These are phyloP conservation scores for Tulasnella sp. DNA, from an alignment of 768 basidiomycete genomes.

Conservation along the genomic window DNA sequence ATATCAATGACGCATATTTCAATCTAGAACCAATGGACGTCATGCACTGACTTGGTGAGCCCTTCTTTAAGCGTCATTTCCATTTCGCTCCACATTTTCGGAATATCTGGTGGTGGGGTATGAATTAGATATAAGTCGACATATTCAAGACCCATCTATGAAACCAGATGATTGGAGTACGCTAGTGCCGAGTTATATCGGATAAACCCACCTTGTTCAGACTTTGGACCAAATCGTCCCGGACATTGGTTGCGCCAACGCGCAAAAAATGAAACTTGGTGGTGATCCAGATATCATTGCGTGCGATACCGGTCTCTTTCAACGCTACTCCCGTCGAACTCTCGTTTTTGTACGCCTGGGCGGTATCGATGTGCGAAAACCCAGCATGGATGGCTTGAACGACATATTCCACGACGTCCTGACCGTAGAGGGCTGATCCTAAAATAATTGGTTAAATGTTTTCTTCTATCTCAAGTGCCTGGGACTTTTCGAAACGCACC, in stretches of 20 bases:
- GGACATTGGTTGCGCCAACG: constrained; percentile 34
- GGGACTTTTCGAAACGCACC: constrained; percentile 41
- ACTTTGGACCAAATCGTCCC: neutral
- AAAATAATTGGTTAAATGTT: no score
- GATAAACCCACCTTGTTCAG: constrained; percentile 26
- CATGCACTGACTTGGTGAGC: constrained; percentile 37
- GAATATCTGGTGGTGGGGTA: constrained; percentile 33
- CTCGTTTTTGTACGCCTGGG: constrained; percentile 29
- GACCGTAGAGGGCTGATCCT: constrained; percentile 46
- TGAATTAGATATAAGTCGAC: constrained; percentile 68
- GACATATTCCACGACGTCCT: constrained; percentile 45
- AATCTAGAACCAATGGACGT: no score
- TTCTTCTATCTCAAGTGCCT: constrained; percentile 20
- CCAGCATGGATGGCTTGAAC: constrained; percentile 48
- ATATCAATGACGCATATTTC: neutral
- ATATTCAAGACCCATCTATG: constrained; percentile 33
- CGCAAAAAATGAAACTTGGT: constrained; percentile 39
- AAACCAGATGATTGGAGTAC: neutral
- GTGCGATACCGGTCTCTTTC: constrained; percentile 19
- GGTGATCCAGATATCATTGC: constrained; percentile 49
- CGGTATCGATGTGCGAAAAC: constrained; percentile 35
- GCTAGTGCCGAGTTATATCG: constrained; percentile 28
- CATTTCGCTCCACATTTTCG: constrained; percentile 42
- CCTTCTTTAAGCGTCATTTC: constrained; percentile 45
- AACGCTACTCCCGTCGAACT: constrained; percentile 2